A percentile compares a stretch with the other conserved stretches of the same genome.
Evolutionary conservation across 805 yeast genomes (phyloP).

Genomic region (Nakazawaea pomicola): DNA sequence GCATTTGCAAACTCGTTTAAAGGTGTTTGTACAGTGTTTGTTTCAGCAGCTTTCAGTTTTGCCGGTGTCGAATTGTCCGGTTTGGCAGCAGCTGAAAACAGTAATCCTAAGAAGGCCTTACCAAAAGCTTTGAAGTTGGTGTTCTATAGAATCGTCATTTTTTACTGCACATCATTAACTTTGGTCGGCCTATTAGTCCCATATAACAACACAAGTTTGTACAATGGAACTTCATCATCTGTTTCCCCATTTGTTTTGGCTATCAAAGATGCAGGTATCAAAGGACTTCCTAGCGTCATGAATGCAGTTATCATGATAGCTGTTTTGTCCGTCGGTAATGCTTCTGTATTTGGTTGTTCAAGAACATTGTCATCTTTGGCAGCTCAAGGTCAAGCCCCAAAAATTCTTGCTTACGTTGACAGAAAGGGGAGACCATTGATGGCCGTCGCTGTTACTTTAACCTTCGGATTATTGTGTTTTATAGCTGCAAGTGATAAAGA

Average conservation of each 20-base stretch:
- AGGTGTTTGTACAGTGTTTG: conserved; percentile 47
- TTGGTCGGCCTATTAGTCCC: conserved; percentile 68
- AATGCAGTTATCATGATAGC: conserved; percentile 67
- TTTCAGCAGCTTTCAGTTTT: conserved; percentile 46
- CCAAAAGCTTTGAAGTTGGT: conserved; percentile 70
- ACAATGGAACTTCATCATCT: conserved; percentile 51
- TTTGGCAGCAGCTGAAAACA: conserved; percentile 69
- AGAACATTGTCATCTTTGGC: conserved; percentile 62
- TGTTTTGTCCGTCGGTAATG: conserved; percentile 66
- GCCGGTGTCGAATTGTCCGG: conserved; percentile 57
- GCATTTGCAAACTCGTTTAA: conserved; percentile 47
- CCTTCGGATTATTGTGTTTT: conserved; percentile 51
- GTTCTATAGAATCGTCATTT: conserved; percentile 61
- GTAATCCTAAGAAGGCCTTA: conserved; percentile 61
- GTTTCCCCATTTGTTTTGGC: conserved; percentile 82
- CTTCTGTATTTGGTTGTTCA: conserved; percentile 66
- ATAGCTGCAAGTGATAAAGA: conserved; percentile 52
- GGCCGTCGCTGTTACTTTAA: conserved; percentile 45
- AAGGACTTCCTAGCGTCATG: conserved; percentile 58
- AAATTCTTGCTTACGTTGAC: conserved; percentile 43
- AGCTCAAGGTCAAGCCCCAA: conserved; percentile 60
- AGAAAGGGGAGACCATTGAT: conserved; percentile 51
- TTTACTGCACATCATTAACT: conserved; percentile 57
- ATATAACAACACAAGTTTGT: conserved; percentile 45
- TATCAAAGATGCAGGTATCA: conserved; percentile 55